phyloP scores from a whole-genome alignment of 306 rosid species.

The Canavalia gladiata region DNA sequence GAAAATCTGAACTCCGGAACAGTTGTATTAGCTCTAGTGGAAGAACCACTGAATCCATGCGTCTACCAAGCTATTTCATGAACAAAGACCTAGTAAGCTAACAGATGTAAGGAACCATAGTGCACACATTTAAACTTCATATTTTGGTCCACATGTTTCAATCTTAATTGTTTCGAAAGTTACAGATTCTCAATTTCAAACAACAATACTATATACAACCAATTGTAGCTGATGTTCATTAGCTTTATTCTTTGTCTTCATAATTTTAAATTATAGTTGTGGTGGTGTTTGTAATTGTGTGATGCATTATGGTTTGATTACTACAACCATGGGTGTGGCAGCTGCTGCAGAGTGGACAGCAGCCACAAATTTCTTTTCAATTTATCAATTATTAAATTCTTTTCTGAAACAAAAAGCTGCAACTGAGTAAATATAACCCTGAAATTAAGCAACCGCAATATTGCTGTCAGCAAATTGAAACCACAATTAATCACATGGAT shows the following conservation, averaged over 20 bases:
- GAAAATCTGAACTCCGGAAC: slow-evolving; percentile 78
- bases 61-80: slow-evolving; percentile 83
- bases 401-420: neutral
- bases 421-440: neutral
- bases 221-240: neutral
- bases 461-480: neutral
- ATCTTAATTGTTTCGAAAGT: slow-evolving; percentile 26
- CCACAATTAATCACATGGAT: neutral
- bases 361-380: neutral
- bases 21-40: slow-evolving; percentile 91
- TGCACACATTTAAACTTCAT: slow-evolving; percentile 14
- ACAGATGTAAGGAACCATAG: slow-evolving; percentile 29
- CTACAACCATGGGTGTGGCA: neutral
- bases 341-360: neutral
- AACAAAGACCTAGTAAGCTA: slow-evolving; percentile 47
- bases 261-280: neutral
- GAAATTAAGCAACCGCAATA: neutral
- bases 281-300: neutral
- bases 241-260: slow-evolving; percentile 1
- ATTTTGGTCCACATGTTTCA: slow-evolving; percentile 38
- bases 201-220: neutral
- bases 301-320: neutral
- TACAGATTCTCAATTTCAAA: slow-evolving; percentile 9
- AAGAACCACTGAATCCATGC: slow-evolving; percentile 83
- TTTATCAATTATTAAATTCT: neutral